These are phyloP conservation scores for Heterobasidion annosum DNA, from an alignment of 1,284 basidiomycete genomes.

Conservation along the genomic window DNA sequence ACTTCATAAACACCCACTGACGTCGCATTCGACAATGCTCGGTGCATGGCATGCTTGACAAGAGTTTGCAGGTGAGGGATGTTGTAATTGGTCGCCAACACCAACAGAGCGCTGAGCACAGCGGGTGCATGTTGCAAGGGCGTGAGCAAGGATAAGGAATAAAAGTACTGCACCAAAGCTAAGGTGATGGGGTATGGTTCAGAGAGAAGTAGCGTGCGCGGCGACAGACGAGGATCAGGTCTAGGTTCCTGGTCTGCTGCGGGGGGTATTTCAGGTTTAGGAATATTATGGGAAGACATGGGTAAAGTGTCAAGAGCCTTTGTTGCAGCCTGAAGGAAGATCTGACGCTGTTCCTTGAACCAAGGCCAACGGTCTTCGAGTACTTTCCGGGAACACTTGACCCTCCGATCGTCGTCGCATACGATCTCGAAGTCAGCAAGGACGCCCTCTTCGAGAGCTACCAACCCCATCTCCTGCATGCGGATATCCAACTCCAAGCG, in stretches of 20 bases:
- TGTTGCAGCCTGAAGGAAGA: constrained; percentile 47
- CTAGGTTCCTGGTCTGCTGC: constrained; percentile 35
- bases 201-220: constrained; percentile 72
- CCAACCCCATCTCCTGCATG: constrained; percentile 71
- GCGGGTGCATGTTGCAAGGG: constrained; percentile 87
- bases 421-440: constrained; percentile 85
- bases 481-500: constrained; percentile 55
- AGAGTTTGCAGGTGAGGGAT: constrained; percentile 69
- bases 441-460: constrained; percentile 69
- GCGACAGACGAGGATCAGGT: constrained; percentile 69
- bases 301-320: constrained; percentile 50
- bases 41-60: constrained; percentile 89
- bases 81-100: constrained; percentile 79
- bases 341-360: constrained; percentile 71
- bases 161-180: constrained; percentile 89
- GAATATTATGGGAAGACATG: constrained; percentile 43
- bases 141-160: constrained; percentile 78
- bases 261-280: constrained; percentile 49
- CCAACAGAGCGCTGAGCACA: constrained; percentile 79
- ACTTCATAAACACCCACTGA: constrained; percentile 91
- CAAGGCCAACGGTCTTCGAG: constrained; percentile 89
- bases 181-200: constrained; percentile 86
- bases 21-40: constrained; percentile 72
- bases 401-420: constrained; percentile 81
- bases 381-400: constrained; percentile 75